These are phyloP conservation scores for Phialemoniopsis sp. DNA, from an alignment of 2,329 filamentous ascomycete genomes.

Conservation along the genomic window DNA sequence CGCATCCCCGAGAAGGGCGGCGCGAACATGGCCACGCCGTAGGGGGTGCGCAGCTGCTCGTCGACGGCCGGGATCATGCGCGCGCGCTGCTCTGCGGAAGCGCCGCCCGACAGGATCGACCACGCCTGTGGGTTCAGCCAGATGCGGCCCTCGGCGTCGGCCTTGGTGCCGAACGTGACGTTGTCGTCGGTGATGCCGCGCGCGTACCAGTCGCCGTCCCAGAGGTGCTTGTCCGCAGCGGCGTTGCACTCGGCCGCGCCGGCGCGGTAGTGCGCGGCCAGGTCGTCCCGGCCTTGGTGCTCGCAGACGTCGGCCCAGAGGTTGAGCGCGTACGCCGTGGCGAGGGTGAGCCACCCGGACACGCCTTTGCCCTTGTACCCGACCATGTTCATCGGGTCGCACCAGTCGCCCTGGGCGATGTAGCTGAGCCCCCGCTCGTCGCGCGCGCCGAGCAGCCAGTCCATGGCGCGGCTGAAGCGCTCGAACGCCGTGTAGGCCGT, in stretches of 20 bases:
- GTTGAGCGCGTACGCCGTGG: constrained; percentile 47
- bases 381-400: constrained; percentile 61
- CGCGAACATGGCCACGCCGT: constrained; percentile 51
- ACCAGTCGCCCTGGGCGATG: constrained; percentile 58
- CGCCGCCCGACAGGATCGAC: constrained; percentile 50
- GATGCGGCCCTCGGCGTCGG: constrained; percentile 48
- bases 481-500: constrained; percentile 45
- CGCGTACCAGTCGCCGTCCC: constrained; percentile 53
- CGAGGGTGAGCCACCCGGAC: constrained; percentile 54
- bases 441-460: constrained; percentile 47
- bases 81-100: constrained; percentile 30
- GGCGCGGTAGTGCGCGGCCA: constrained; percentile 37
- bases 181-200: constrained; percentile 54
- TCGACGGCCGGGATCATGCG: constrained; percentile 43
- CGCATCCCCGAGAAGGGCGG: constrained; percentile 51
- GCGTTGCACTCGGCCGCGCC: constrained; percentile 42
- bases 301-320: constrained; percentile 50
- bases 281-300: constrained; percentile 29
- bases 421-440: constrained; percentile 51
- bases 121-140: constrained; percentile 56
- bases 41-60: constrained; percentile 45
- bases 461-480: constrained; percentile 51
- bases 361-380: constrained; percentile 53
- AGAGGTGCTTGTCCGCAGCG: constrained; percentile 46
- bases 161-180: constrained; percentile 45